Conservation (phyloP, 1,139 yeast species). For the Hansenula lynferdii region DNA sequence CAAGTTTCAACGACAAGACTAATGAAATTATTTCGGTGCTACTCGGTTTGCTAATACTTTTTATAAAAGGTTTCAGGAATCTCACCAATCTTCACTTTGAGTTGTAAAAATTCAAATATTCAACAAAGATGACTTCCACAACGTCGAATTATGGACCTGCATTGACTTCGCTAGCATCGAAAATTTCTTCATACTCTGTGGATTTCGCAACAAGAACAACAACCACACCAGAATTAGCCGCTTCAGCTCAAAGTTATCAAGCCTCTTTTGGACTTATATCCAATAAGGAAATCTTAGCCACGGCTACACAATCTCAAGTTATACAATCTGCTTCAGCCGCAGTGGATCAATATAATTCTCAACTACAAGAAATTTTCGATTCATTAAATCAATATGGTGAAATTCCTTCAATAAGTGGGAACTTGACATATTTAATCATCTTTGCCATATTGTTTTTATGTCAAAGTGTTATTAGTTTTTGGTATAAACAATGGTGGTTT, state of each 20-base stretch:
- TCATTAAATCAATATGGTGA: background rate
- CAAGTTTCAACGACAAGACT: no score
- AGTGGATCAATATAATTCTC: background rate
- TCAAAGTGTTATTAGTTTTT: background rate
- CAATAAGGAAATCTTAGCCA: background rate
- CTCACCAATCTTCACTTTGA: no score
- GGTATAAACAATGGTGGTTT: conserved; percentile 60
- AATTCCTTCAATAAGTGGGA: background rate
- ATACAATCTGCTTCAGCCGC: background rate
- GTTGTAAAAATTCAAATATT: background rate
- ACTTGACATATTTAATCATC: background rate
- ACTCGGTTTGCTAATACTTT: no score
- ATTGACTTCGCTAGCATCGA: background rate
- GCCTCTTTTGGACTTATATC: background rate
- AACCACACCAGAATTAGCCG: background rate
- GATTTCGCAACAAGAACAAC: background rate
- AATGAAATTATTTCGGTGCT: no score
- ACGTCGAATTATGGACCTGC: background rate
- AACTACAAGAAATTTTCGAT: background rate
- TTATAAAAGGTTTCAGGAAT: no score
- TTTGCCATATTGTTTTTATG: background rate
- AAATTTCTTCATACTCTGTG: background rate
- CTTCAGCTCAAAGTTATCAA: background rate
- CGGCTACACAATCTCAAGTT: background rate
- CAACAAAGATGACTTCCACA: background rate